These are phyloP conservation scores for Cronartium ribicola DNA, from an alignment of 1,284 basidiomycete genomes.

Conservation along the genomic window DNA sequence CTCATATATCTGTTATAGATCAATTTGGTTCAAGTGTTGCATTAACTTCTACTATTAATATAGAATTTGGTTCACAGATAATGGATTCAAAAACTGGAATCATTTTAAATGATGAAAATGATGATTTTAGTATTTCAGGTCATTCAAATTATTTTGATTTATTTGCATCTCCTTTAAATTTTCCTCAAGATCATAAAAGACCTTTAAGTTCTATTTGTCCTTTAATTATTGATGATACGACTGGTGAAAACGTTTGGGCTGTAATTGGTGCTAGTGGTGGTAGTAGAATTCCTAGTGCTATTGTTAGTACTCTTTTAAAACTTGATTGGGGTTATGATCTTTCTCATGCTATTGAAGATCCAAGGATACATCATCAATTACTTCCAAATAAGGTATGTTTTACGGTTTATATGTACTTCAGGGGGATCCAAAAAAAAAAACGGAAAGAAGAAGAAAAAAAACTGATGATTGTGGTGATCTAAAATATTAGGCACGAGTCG, in stretches of 20 bases:
- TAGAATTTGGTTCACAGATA: conserved; percentile 77
- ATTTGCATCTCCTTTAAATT: conserved; percentile 61
- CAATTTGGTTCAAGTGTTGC: conserved; percentile 76
- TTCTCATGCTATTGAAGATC: conserved; percentile 73
- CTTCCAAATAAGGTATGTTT: conserved; percentile 59
- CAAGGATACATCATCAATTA: conserved; percentile 87
- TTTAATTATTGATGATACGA: conserved; percentile 64
- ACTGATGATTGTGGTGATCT: neutral
- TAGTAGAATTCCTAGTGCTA: conserved; percentile 71
- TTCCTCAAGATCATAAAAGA: conserved; percentile 76
- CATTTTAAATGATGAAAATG: conserved; percentile 78
- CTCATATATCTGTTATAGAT: conserved; percentile 76
- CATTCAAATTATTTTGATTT: conserved; percentile 75
- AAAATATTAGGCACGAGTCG: conserved; percentile 4
- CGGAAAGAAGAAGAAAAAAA: no score
- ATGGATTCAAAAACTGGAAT: conserved; percentile 79
- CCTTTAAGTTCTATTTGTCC: conserved; percentile 79
- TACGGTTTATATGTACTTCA: neutral
- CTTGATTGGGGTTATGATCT: conserved; percentile 74
- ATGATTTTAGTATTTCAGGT: conserved; percentile 81
- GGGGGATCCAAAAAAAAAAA: neutral
- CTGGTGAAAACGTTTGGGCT: conserved; percentile 59
- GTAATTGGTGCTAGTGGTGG: conserved; percentile 82
- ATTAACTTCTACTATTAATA: conserved; percentile 80
- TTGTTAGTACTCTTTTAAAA: conserved; percentile 78